Evolutionary conservation across 1,284 basidiomycete species (phyloP).

Genomic region (Naganishia sp.): DNA sequence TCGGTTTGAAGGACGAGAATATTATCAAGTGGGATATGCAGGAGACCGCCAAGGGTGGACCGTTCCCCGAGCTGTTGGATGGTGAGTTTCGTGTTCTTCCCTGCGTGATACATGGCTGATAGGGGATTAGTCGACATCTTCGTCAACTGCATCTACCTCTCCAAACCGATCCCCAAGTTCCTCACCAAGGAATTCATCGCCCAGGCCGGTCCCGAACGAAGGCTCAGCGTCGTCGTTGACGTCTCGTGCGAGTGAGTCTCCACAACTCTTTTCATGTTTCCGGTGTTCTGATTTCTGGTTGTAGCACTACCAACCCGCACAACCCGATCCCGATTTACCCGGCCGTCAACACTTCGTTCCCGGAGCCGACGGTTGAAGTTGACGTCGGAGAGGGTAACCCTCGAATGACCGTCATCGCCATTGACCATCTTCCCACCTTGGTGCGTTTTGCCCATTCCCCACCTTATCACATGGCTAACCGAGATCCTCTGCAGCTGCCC

Average conservation of each 20-base stretch:
- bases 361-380: conserved; percentile 87
- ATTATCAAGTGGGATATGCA: conserved; percentile 97
- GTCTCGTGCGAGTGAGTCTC: conserved; percentile 81
- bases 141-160: conserved; percentile 99
- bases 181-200: conserved; percentile 73
- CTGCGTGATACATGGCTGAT: not conserved
- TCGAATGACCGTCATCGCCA: conserved; percentile 83
- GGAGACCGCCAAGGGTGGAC: conserved; percentile 96
- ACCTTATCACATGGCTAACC: too few relatives aligned
- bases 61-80: conserved; percentile 92
- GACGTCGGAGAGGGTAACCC: conserved; percentile 69
- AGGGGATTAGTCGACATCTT: conserved; percentile 78
- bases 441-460: too few relatives aligned
- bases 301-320: conserved; percentile 88
- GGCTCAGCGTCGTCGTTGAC: conserved; percentile 85
- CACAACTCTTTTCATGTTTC: not conserved
- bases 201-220: conserved; percentile 68
- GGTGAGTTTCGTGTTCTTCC: conserved; percentile 45
- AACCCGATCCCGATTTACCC: conserved; percentile 95
- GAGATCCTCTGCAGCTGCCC: too few relatives aligned
- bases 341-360: conserved; percentile 90
- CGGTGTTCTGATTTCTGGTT: not conserved
- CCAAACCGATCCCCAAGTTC: conserved; percentile 84
- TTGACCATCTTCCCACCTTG: conserved; percentile 95
- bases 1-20: conserved; percentile 85